Conservation (phyloP, 1,284 basidiomycete genomes). For the Cryptococcus sp. region DNA sequence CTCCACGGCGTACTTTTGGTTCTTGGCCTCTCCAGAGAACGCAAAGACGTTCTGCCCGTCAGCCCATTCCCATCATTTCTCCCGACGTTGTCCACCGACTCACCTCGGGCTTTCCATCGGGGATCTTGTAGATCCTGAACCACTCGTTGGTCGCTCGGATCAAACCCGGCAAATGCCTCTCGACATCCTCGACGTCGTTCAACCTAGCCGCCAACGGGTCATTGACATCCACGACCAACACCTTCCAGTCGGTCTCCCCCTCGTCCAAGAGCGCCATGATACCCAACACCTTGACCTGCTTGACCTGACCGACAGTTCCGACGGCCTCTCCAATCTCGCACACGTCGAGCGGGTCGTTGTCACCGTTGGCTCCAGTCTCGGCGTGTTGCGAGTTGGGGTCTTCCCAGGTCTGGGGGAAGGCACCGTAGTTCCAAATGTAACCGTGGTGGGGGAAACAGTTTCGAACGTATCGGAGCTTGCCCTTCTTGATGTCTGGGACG, state of each 20-base stretch:
- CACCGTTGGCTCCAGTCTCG: constrained; percentile 98
- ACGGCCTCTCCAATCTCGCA: constrained; percentile 99
- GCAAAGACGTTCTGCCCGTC: constrained; percentile 75
- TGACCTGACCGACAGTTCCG: constrained; percentile 94
- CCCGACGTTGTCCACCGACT: constrained; percentile 6
- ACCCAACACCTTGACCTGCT: constrained; percentile 99
- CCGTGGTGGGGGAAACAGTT: constrained; percentile 99
- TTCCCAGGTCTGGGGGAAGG: constrained; percentile 99
- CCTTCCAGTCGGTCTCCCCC: constrained; percentile 98
- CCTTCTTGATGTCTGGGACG: constrained; percentile 52
- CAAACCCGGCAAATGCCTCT: constrained; percentile 93
- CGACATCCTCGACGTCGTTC: constrained; percentile 99
- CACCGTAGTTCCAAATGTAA: constrained; percentile 92
- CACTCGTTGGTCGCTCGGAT: constrained; percentile 94
- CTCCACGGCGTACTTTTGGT: constrained; percentile 98
- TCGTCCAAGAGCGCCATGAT: constrained; percentile 99
- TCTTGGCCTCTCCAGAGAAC: constrained; percentile 99
- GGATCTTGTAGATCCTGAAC: constrained; percentile 90
- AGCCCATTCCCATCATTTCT: background rate
- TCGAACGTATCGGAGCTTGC: constrained; percentile 92
- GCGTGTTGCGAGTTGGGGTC: constrained; percentile 82
- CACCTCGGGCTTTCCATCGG: constrained; percentile 92
- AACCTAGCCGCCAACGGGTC: constrained; percentile 94
- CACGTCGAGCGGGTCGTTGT: constrained; percentile 99
- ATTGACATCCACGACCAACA: constrained; percentile 93